Evolutionary conservation across 2,329 filamentous ascomycete genomes (phyloP), one percentile per base, ranked within the genome.

Genomic region (Fusarium continuum): DNA sequence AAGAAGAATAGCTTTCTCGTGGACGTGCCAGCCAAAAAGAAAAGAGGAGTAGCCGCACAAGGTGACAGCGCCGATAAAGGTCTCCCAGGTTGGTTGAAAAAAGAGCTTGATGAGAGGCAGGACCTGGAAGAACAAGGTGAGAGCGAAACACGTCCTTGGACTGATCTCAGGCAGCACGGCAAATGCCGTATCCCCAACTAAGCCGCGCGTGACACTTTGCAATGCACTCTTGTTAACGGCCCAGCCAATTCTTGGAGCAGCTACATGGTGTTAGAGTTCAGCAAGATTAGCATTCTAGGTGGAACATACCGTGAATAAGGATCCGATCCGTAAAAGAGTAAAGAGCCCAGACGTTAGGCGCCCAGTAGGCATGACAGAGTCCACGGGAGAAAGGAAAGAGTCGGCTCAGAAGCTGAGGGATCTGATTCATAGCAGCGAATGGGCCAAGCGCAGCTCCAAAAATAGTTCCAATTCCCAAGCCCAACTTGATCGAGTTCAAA

Each of bases 311-410:
- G 69, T 88, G 86, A 57, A 99, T 97, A 66, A 99, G 75, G 8
- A 92, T 78, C 48, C 95, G 85, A 72, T 99, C 95, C 3, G 85
- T 80, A 74, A 98, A 97, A 0, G 95, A 97, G 77, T 99, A 99
- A 74, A 98, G 85, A 0, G 95, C 94, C 95, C 95, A 99, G 2
- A 97, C 81, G 68, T 99, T 99, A 0, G 95, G 93, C 11, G 95
- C 95, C 95, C 95, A 99, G 76, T 99, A 99, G 1, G 95, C 95
- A 79, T 99, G 95, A 74, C 94, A 98, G 5, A 99, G 81, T 1
- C 95, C 95, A 57, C 95, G 85, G 1, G 93, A 93, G 75, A 99
- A 99, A 1, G 95, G 95, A 70, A 99, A 99, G 8, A 99, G 80
- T 29, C 95, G 85, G 72, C 88, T 89, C 57, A 95, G 77, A 19